These are phyloP conservation scores for Beauveria medogensis DNA, from an alignment of 2,329 filamentous ascomycete species.

Conservation along the genomic window DNA sequence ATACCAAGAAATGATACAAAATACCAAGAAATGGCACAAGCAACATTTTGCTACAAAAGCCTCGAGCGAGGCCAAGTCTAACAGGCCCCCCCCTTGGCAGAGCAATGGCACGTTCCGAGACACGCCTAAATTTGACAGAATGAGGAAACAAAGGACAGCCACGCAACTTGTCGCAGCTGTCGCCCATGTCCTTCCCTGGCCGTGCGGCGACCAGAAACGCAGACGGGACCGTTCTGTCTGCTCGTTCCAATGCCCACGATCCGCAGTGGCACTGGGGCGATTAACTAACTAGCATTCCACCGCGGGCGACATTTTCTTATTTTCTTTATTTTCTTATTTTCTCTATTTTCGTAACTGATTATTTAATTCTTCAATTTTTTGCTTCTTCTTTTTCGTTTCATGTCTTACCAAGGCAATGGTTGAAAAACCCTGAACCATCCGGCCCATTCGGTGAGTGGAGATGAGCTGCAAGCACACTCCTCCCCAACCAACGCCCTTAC, in stretches of 20 bases:
- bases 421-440: background rate
- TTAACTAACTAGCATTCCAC: background rate
- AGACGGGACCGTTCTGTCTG: background rate
- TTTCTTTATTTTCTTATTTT: no score
- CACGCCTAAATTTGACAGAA: background rate
- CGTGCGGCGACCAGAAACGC: background rate
- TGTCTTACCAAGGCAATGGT: background rate
- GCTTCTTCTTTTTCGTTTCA: no score
- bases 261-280: background rate
- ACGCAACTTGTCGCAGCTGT: background rate
- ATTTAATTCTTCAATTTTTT: no score
- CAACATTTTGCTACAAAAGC: no score
- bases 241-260: background rate
- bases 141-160: background rate
- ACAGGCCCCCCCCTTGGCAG: no score
- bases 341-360: no score
- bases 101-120: background rate
- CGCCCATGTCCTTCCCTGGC: background rate
- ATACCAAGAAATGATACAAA: no score
- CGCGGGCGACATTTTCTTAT: background rate
- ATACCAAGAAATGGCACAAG: no score
- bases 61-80: no score
- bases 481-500: no score
- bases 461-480: background rate
- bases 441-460: background rate